phyloP scores from a whole-genome alignment of 106 monocot genomes.

The Iris macrosiphon region DNA sequence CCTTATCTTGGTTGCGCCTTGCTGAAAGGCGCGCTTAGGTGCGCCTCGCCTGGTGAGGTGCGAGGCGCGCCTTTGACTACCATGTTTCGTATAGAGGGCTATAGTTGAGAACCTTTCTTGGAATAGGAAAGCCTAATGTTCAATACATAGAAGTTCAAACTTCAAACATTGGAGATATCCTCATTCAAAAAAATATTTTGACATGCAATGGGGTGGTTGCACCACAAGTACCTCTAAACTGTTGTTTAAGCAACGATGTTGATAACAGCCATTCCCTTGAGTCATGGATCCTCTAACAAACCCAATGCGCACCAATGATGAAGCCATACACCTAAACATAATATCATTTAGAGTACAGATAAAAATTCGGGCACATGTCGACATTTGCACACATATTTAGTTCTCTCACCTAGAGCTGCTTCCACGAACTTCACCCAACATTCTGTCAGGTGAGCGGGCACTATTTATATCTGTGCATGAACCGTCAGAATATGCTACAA shows the following conservation, averaged over 20 bases:
- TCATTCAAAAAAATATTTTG: too few relatives aligned
- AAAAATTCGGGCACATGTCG: not conserved
- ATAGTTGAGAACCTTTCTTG: too few relatives aligned
- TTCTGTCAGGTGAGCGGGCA: constrained; percentile 86
- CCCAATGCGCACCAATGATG: constrained; percentile 93
- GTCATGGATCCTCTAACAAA: constrained; percentile 97
- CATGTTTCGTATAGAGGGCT: too few relatives aligned
- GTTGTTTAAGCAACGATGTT: constrained; percentile 72
- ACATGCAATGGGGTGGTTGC: too few relatives aligned
- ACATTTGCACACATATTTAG: too few relatives aligned
- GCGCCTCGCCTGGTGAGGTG: too few relatives aligned
- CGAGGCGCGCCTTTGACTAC: too few relatives aligned
- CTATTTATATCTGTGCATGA: constrained; percentile 93
- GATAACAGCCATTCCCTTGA: constrained; percentile 99
- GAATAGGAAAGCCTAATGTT: too few relatives aligned
- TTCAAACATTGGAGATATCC: too few relatives aligned
- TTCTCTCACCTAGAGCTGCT: constrained; percentile 79
- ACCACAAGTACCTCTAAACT: constrained; percentile 57
- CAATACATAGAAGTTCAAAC: too few relatives aligned
- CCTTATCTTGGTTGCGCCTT: too few relatives aligned
- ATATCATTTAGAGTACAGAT: not conserved
- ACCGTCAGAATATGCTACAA: constrained; percentile 99
- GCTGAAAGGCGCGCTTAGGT: too few relatives aligned
- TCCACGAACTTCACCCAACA: constrained; percentile 96
- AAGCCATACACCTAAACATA: constrained; percentile 80